Percentiles rank a stretch among this genome's conserved stretches.
Evolutionary conservation across 345 rosid genomes (phyloP).

Genomic region (Syzygium grande): DNA sequence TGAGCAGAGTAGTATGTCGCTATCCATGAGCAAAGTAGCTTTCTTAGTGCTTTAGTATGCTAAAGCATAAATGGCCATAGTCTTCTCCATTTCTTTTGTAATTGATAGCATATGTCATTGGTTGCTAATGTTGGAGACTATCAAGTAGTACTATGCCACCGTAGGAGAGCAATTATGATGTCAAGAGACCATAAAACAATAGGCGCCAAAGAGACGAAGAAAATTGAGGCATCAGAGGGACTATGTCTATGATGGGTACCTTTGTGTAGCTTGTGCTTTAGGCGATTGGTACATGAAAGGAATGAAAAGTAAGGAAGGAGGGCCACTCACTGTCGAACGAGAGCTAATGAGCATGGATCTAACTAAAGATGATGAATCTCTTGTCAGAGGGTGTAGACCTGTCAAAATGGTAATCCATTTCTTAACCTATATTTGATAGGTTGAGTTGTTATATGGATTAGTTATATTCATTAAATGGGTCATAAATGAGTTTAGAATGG

Average conservation of each 20-base stretch:
- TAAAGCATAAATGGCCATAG: neutral
- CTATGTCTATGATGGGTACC: slow-evolving; percentile 53
- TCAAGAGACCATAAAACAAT: slow-evolving; percentile 71
- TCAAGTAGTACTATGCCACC: slow-evolving; percentile 66
- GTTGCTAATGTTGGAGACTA: slow-evolving; percentile 90
- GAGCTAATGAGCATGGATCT: slow-evolving; percentile 48
- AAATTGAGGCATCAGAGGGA: slow-evolving; percentile 78
- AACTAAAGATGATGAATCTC: slow-evolving; percentile 45
- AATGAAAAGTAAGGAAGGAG: slow-evolving; percentile 56
- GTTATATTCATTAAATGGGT: too few relatives aligned
- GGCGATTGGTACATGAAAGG: slow-evolving; percentile 90
- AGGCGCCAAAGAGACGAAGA: slow-evolving; percentile 44
- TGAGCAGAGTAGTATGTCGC: slow-evolving; percentile 48
- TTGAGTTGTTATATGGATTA: too few relatives aligned
- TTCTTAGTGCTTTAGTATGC: neutral
- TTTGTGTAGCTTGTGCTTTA: slow-evolving; percentile 76
- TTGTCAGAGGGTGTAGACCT: too few relatives aligned
- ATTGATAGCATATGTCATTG: slow-evolving; percentile 34
- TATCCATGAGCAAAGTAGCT: neutral
- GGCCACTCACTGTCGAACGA: slow-evolving; percentile 76
- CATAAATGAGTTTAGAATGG: too few relatives aligned
- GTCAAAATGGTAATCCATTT: too few relatives aligned
- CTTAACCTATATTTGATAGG: too few relatives aligned
- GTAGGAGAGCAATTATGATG: slow-evolving; percentile 76
- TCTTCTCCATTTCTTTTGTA: neutral